Evolutionary conservation across 108 stramenopile genomes (phyloP).

Genomic region (Conticribra weissflogii): DNA sequence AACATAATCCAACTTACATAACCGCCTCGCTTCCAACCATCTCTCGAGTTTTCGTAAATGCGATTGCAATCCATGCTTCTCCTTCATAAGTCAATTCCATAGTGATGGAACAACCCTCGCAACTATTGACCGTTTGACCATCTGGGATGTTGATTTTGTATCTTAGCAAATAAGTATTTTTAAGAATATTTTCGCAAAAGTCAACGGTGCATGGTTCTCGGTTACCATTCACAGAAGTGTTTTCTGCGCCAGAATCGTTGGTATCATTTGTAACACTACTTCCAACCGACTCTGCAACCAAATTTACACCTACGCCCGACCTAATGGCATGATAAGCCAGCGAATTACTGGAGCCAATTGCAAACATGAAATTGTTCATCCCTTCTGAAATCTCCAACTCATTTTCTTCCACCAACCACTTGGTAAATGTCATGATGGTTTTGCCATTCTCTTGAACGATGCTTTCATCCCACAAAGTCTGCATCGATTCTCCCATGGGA

Average conservation of each 20-base stretch:
- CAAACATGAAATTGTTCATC: constrained; percentile 24
- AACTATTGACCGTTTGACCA: neutral
- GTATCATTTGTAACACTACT: neutral
- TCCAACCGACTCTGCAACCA: neutral
- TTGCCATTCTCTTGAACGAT: constrained; percentile 42
- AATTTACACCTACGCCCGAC: neutral
- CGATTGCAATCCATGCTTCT: constrained; percentile 31
- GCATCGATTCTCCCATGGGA: constrained; percentile 33
- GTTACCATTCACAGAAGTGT: too few relatives aligned
- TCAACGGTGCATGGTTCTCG: constrained; percentile 2
- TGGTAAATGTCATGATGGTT: constrained; percentile 64
- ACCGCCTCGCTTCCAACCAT: constrained; percentile 41
- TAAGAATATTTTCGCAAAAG: constrained; percentile 19
- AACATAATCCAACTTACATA: constrained; percentile 5
- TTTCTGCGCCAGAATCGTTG: neutral
- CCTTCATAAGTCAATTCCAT: constrained; percentile 25
- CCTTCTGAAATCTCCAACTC: constrained; percentile 48
- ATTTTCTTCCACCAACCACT: constrained; percentile 55
- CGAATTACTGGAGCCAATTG: constrained; percentile 9
- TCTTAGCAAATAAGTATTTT: neutral
- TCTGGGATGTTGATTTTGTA: constrained; percentile 16
- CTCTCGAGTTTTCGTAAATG: constrained; percentile 17
- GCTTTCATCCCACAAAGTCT: constrained; percentile 60
- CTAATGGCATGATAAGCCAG: constrained; percentile 17
- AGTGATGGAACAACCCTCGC: constrained; percentile 20